Evolutionary conservation across 768 basidiomycete species (phyloP).

Genomic region (Hericium coralloides): DNA sequence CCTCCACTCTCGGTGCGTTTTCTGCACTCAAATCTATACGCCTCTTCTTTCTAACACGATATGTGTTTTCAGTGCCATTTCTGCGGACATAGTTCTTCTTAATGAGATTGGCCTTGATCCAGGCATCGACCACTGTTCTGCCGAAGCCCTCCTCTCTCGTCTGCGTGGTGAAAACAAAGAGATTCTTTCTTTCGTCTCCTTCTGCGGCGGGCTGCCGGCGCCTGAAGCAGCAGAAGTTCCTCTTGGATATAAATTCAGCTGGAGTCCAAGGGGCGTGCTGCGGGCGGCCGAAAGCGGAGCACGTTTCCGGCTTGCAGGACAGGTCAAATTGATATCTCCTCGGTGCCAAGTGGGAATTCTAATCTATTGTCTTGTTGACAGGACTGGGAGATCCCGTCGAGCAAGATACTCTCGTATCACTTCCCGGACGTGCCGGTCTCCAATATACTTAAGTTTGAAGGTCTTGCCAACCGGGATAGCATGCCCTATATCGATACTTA

Average conservation of each 20-base stretch:
- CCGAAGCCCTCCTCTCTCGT: conserved; percentile 55
- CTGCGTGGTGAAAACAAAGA: conserved; percentile 42
- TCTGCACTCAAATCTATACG: conserved; percentile 24
- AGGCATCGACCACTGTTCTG: conserved; percentile 85
- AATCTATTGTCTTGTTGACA: conserved; percentile 15
- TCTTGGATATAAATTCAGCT: conserved; percentile 88
- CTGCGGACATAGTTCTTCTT: conserved; percentile 61
- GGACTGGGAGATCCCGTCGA: conserved; percentile 41
- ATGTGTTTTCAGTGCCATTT: conserved; percentile 27
- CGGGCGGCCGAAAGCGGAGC: conserved; percentile 72
- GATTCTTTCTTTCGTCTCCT: conserved; percentile 72
- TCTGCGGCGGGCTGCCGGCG: conserved; percentile 88
- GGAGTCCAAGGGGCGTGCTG: conserved; percentile 85
- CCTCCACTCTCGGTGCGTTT: conserved; percentile 48
- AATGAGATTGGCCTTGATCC: conserved; percentile 91
- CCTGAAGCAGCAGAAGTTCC: conserved; percentile 57
- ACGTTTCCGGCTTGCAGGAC: conserved; percentile 44
- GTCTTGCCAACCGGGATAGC: conserved; percentile 80
- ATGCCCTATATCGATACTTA: conserved; percentile 64
- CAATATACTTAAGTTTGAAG: conserved; percentile 60
- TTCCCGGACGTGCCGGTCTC: conserved; percentile 67
- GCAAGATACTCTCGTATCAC: conserved; percentile 42
- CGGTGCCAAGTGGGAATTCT: too few species aligned
- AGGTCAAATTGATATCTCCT: conserved; percentile 31
- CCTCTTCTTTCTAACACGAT: too few species aligned